Conservation (phyloP, 2,329 filamentous ascomycete species). For the Colletotrichum theobromicola region DNA sequence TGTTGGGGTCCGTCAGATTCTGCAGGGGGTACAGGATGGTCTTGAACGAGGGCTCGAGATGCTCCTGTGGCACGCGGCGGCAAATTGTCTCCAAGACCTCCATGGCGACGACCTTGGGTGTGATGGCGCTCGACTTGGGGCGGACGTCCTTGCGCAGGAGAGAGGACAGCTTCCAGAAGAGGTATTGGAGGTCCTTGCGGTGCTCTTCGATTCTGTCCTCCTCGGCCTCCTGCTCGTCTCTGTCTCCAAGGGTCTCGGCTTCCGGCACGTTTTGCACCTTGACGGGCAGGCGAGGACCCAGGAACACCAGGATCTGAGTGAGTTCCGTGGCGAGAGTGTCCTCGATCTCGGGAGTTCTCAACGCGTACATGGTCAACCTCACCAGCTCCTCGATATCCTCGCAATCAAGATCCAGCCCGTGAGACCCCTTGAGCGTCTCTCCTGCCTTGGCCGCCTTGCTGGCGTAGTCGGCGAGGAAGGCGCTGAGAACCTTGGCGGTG, state of each 20-base stretch:
- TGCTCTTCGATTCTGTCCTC: constrained; percentile 29
- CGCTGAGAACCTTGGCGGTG: constrained; percentile 74
- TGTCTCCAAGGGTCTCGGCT: constrained; percentile 49
- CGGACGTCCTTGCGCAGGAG: constrained; percentile 79
- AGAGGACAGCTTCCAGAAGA: constrained; percentile 79
- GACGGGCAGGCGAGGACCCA: constrained; percentile 63
- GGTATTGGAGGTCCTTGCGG: constrained; percentile 64
- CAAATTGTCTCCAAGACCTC: constrained; percentile 75
- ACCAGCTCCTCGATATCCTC: constrained; percentile 68
- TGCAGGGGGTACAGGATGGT: constrained; percentile 68
- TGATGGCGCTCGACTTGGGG: constrained; percentile 66
- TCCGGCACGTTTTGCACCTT: constrained; percentile 27
- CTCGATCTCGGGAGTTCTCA: constrained; percentile 70
- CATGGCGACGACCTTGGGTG: constrained; percentile 78
- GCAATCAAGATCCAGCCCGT: constrained; percentile 71
- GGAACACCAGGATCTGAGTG: constrained; percentile 82
- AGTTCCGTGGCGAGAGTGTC: constrained; percentile 80
- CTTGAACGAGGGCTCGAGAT: constrained; percentile 68
- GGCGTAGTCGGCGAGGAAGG: constrained; percentile 83
- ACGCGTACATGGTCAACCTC: constrained; percentile 51
- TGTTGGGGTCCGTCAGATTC: constrained; percentile 82
- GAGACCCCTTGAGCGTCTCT: constrained; percentile 70
- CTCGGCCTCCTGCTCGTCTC: constrained; percentile 46
- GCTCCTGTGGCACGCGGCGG: constrained; percentile 60
- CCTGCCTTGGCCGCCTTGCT: constrained; percentile 58